Evolutionary conservation across 495 filamentous ascomycete genomes (phyloP).

Genomic region (Neurospora pannonica): DNA sequence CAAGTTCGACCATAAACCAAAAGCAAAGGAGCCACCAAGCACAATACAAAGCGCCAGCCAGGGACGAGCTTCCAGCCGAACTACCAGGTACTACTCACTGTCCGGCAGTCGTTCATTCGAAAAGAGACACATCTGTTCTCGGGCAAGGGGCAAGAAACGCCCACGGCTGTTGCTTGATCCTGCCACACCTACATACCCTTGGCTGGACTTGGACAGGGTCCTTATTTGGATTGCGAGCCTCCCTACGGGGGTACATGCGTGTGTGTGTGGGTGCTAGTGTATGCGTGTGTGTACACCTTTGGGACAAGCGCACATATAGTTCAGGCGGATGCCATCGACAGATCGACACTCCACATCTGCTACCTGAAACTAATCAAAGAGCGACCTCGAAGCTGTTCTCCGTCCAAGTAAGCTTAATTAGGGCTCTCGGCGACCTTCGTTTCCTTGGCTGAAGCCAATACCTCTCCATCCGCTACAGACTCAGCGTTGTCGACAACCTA

Average conservation of each 20-base stretch:
- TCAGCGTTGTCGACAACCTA: not conserved
- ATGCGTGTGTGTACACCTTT: not conserved
- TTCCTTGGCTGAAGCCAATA: not conserved
- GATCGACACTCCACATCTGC: constrained; percentile 20
- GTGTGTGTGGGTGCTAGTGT: not conserved
- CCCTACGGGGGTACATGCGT: not conserved
- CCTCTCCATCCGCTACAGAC: not conserved
- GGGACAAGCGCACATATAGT: constrained; percentile 8
- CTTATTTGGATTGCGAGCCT: not conserved
- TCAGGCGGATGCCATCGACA: constrained; percentile 7
- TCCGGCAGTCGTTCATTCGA: not conserved
- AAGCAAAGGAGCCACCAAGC: constrained; percentile 11
- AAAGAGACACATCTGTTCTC: not conserved
- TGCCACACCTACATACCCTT: not conserved
- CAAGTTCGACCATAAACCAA: constrained; percentile 11
- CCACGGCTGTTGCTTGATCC: not conserved
- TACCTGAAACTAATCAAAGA: not conserved
- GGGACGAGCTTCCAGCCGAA: constrained; percentile 4
- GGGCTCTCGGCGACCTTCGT: not conserved
- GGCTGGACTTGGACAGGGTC: not conserved
- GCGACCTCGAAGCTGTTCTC: not conserved
- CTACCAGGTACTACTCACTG: not conserved
- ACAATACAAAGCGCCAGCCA: constrained; percentile 9
- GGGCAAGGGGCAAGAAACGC: not conserved
- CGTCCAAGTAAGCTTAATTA: not conserved